These are phyloP conservation scores for Fraxinus floribunda DNA, from an alignment of 305 asterid genomes.

Conservation along the genomic window DNA sequence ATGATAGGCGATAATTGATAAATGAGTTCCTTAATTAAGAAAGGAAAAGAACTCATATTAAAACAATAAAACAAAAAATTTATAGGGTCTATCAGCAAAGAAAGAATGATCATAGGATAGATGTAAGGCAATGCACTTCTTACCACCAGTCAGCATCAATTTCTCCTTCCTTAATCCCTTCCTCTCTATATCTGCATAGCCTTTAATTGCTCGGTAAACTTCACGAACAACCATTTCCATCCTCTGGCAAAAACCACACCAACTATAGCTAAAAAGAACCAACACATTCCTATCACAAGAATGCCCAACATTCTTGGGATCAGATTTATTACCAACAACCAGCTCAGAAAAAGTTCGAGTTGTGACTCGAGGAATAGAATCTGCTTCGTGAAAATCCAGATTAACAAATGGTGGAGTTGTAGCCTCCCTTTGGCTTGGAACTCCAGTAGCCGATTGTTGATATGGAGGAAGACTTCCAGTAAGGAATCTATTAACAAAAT, in stretches of 20 bases:
- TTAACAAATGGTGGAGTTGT: conserved; percentile 86
- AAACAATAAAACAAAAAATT: background rate
- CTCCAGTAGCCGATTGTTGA: conserved; percentile 54
- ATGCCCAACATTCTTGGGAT: conserved; percentile 38
- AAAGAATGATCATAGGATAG: conserved; percentile 4
- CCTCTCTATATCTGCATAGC: conserved; percentile 44
- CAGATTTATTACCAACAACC: conserved; percentile 58
- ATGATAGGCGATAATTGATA: background rate
- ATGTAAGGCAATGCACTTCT: conserved; percentile 31
- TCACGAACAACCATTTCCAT: conserved; percentile 95
- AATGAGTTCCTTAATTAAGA: background rate
- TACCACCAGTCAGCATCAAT: conserved; percentile 41
- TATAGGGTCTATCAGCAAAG: background rate
- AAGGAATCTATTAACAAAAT: conserved; percentile 56
- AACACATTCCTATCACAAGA: conserved; percentile 60
- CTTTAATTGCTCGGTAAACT: conserved; percentile 69
- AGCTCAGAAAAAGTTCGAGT: conserved; percentile 63
- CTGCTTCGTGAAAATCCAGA: conserved; percentile 81
- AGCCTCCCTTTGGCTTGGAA: conserved; percentile 51
- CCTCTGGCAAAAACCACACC: conserved; percentile 99
- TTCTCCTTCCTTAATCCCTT: conserved; percentile 49
- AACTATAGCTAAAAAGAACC: conserved; percentile 78
- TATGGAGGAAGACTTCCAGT: conserved; percentile 69
- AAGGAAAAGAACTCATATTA: background rate
- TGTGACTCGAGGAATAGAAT: conserved; percentile 73